Base-by-base conservation (phyloP, 257 asterid genomes). In the Plectranthus barbatus region DNA sequence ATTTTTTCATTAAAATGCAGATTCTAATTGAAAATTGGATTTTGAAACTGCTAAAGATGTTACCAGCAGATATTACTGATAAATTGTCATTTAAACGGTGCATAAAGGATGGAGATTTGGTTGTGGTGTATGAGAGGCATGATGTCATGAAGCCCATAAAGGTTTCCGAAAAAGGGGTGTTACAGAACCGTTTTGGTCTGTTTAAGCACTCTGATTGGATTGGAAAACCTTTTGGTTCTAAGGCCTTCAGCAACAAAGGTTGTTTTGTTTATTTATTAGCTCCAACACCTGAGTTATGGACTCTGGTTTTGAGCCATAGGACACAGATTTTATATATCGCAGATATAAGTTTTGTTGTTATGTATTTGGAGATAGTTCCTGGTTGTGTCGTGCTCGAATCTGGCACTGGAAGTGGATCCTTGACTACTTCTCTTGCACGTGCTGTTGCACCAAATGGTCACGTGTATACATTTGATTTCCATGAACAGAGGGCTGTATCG, bases 211-310 rank as follows among this genome's bases (percentile, higher is more conserved):
- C 84, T 15, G 94, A 85, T 55, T 93, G 97, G 99, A 77, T 93
- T 17, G 99, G 99, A 3, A 93, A 81, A 68, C 77, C 86, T 5
- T 89, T 93, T 40, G 99, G 99, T 11, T 85, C 95, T n/a, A 93
- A 84, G 75, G 94, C 76, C 47, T 82, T 84, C 65, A 93, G 96
- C 73, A 67, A 37, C 48, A 93, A 87, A 66, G 94, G 97, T 21
- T 85, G 94, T 54, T 93, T 82, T 56, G 76, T 93, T 15, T 87
- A 90, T 75, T 69, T 93, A 66, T 77, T 93, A 52, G 95, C 97
- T 55, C 99, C 99, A 11, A 93, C 99, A 7, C 87, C 99, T 1
- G 99, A 93, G 82, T 47, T 93, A 4, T 93, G 97, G 99, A 93
- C 97, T 21, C 75, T 90, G 62, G 97, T 93, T 53, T 68, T 93